Evolutionary conservation across 306 rosid species (phyloP).

Genomic region (Lathyrus tuberosus): DNA sequence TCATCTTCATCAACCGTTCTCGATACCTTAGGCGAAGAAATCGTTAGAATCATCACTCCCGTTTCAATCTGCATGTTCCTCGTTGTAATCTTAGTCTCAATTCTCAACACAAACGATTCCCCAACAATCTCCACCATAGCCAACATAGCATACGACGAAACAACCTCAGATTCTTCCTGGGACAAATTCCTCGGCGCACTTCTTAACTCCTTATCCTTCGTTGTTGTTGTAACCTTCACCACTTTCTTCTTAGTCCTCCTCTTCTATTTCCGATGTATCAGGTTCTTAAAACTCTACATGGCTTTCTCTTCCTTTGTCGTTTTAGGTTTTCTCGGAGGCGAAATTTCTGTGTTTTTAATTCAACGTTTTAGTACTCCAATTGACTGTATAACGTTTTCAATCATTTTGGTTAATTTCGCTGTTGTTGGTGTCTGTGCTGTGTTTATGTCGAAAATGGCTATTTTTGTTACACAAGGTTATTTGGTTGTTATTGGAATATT

Average conservation of each 20-base stretch:
- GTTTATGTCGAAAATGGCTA: conserved; percentile 86
- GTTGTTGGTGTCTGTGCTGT: conserved; percentile 91
- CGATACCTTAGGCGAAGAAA: conserved; percentile 78
- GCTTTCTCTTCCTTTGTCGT: conserved; percentile 80
- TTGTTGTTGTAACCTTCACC: conserved; percentile 62
- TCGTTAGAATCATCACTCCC: conserved; percentile 75
- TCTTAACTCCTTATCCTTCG: conserved; percentile 76
- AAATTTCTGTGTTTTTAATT: conserved; percentile 58
- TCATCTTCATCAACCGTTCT: conserved; percentile 56
- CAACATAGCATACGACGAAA: conserved; percentile 74
- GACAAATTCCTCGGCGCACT: conserved; percentile 87
- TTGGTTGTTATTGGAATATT: conserved; percentile 82
- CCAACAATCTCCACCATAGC: conserved; percentile 55
- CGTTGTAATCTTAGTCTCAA: conserved; percentile 77
- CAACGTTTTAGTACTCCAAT: conserved; percentile 56
- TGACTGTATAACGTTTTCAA: conserved; percentile 69
- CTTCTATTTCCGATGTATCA: conserved; percentile 79
- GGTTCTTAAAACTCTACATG: conserved; percentile 78
- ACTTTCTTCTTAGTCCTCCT: conserved; percentile 81
- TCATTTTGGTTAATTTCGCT: conserved; percentile 71
- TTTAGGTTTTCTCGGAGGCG: conserved; percentile 78
- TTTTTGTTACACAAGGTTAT: conserved; percentile 80
- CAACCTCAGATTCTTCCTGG: conserved; percentile 75
- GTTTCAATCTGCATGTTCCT: conserved; percentile 91
- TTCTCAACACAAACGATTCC: conserved; percentile 53